Evolutionary conservation across 257 asterid genomes (phyloP), one percentile per base, ranked within the genome.

Genomic region (Vinca minor): DNA sequence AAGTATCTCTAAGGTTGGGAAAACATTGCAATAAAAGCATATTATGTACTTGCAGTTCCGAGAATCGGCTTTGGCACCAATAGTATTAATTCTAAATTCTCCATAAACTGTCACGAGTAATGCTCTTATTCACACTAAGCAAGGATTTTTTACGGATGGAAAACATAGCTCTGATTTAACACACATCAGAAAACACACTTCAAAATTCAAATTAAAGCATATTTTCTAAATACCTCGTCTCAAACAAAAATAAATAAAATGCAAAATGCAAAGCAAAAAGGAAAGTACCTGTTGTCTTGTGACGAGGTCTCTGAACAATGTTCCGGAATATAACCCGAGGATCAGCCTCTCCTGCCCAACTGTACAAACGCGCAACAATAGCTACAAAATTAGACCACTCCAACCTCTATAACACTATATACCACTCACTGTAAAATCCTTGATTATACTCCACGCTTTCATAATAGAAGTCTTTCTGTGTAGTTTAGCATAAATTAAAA

Each of bases 221-320:
- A 60, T 48, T 3, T 31, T 35, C n/a, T 14, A 23, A n/a, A n/a
- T 31, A 60, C 9, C 3, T 4, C 15, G 15, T 1, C 55, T 45
- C 20, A 56, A 39, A 15, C 18, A 45, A 41, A 45, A 41, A 72
- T 7, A 11, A 25, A 42, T 11, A 42, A n/a, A n/a, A n/a, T n/a
- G 3, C 1, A n/a, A 15, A 36, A 50, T 1, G n/a, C 1, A 26
- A 23, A 20, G 20, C 25, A 3, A 46, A 36, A 49, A 23, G 20
- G 28, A n/a, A 34, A 29, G 60, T 71, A 87, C 98, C 97, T 53
- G 96, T 87, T 34, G 83, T 82, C 81, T 93, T 93, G 75, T 93
- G 96, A 66, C 98, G 97, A 56, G 97, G 98, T 79, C 97, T 80
- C 87, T 87, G 98, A 71, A 93, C 91, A 77, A 93, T 89, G 82